phyloP scores from a whole-genome alignment of 768 basidiomycete genomes.

The Boletus pseudopeckii region DNA sequence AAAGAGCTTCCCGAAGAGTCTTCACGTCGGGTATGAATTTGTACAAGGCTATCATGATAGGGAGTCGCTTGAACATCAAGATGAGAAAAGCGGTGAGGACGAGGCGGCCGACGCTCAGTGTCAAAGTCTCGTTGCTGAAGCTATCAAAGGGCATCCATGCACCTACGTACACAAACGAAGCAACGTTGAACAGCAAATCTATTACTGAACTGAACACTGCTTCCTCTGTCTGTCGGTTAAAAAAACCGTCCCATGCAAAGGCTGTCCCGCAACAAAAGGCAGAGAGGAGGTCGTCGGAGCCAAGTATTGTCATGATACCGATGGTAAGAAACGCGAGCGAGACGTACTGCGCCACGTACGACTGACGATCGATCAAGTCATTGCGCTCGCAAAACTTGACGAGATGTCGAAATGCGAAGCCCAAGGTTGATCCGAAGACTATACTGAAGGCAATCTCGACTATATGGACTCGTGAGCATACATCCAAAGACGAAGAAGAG shows the following conservation, averaged over 20 bases:
- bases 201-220: conserved; percentile 95
- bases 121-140: conserved; percentile 64
- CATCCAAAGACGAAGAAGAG: not conserved
- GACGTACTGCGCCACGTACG: conserved; percentile 90
- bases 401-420: conserved; percentile 77
- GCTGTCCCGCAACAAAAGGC: conserved; percentile 94
- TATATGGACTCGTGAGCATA: conserved; percentile 27
- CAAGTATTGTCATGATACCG: conserved; percentile 80
- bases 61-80: conserved; percentile 79
- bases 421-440: conserved; percentile 70
- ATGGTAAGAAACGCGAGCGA: conserved; percentile 81
- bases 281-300: conserved; percentile 91
- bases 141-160: conserved; percentile 94
- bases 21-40: conserved; percentile 96
- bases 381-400: conserved; percentile 91
- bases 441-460: conserved; percentile 79
- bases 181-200: conserved; percentile 92
- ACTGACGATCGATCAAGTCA: conserved; percentile 88
- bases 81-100: conserved; percentile 79
- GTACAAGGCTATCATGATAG: conserved; percentile 80
- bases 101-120: conserved; percentile 80
- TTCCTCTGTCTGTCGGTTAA: conserved; percentile 92
- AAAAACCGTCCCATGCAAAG: conserved; percentile 96
- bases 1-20: conserved; percentile 88
- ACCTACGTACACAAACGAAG: conserved; percentile 93